Percentiles rank a stretch among this genome's conserved stretches.
These are phyloP conservation scores for Oryza meridionalis DNA, from an alignment of 176 grass and related monocot species.

Conservation along the genomic window DNA sequence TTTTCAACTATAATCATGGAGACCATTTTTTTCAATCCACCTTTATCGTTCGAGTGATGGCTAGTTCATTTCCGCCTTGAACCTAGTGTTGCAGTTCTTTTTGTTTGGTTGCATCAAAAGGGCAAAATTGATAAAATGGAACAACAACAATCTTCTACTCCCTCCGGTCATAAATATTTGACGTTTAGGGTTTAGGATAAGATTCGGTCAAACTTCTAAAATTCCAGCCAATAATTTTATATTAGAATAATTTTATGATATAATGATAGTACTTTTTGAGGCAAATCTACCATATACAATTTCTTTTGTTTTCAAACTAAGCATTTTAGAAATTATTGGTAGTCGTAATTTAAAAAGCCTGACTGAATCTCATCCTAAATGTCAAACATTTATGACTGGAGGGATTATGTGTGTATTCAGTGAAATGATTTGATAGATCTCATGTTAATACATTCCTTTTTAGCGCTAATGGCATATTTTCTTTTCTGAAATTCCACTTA, in stretches of 20 bases:
- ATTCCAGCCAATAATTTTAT: too few relatives aligned
- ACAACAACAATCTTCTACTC: background rate
- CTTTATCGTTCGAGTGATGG: constrained; percentile 18
- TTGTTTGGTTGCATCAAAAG: background rate
- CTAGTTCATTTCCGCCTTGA: background rate
- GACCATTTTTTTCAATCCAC: background rate
- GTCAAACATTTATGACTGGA: too few relatives aligned
- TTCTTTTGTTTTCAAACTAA: too few relatives aligned
- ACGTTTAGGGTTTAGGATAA: too few relatives aligned
- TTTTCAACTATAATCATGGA: constrained; percentile 4
- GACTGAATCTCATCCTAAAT: too few relatives aligned
- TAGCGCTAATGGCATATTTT: background rate
- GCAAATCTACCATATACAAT: too few relatives aligned
- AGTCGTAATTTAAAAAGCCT: too few relatives aligned
- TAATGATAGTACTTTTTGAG: too few relatives aligned
- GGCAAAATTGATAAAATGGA: background rate
- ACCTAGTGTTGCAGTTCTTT: constrained; percentile 14
- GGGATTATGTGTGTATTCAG: background rate
- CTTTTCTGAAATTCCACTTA: constrained; percentile 23
- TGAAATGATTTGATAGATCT: constrained; percentile 12
- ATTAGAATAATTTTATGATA: too few relatives aligned
- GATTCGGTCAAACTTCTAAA: too few relatives aligned
- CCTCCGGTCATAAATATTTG: too few relatives aligned
- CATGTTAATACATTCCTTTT: constrained; percentile 27
- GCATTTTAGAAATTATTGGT: too few relatives aligned